Base-by-base conservation (phyloP, 2,329 filamentous ascomycete genomes). In the Colletotrichum zoysiae region DNA sequence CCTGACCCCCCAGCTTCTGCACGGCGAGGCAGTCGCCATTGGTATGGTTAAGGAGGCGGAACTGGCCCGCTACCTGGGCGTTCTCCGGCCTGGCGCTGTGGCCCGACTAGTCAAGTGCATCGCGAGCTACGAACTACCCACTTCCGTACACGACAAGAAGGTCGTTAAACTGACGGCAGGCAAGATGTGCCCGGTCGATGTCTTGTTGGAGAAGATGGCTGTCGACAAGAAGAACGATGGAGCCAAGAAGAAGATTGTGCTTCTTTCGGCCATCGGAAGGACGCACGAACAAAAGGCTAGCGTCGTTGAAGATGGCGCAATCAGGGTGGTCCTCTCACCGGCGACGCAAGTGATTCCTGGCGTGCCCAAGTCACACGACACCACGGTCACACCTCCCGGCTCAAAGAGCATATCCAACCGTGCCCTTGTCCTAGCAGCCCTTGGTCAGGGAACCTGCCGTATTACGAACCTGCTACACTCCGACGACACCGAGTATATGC, bases 191-290 rank as follows among this genome's bases (percentile, higher is more conserved):
- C 92, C 93, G 0, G 93, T 98, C 2, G 93, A 98, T 76, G 88
- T 93, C 46, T 83, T 99, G 63, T 87, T 99, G 68, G 88, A 92
- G 75, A 97, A 97, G 80, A 99, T 99, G 96, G 95, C 93, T 0
- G 92, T 99, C 11, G 96, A 99, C 83, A 99, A 99, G 88, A 99
- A 99, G 86, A 99, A 99, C 75, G 93, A 97, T 56, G 96, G 96
- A 2, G 89, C 89, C 71, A 95, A 95, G 82, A 99, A 99, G 87
- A 98, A 97, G 83, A 93, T 99, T 74, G 95, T 98, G 8, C 88
- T 99, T 9, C 86, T 99, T 14, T 95, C 95, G 0, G 93, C 93
- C 16, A 97, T 99, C 79, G 96, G 96, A 69, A 90, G 92, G 77
- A 97, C 95, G 0, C 84, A 95, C 78, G 96, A 99, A 83, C 92